Conservation (phyloP, 345 rosid species). For the Trapa bicornis region DNA sequence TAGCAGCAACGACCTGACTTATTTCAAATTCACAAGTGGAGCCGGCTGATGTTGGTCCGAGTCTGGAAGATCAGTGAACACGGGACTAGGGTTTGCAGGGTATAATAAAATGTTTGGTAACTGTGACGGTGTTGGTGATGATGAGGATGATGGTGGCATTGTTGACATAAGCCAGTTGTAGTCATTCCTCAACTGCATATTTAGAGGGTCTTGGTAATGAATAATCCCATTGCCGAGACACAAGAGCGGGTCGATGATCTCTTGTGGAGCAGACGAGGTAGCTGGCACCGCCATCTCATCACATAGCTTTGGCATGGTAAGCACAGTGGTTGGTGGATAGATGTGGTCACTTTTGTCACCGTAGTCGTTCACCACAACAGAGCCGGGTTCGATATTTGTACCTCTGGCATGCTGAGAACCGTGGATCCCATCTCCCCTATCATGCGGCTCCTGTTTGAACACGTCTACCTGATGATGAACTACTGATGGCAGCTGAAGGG, state of each 20-base stretch:
- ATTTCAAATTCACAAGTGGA: not conserved
- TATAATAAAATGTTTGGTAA: not conserved
- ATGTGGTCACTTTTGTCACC: not conserved
- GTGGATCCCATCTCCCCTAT: not conserved
- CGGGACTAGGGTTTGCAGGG: not conserved
- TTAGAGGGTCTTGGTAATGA: conserved; percentile 5
- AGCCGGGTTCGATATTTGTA: not conserved
- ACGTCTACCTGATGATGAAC: not conserved
- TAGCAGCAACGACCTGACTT: not conserved
- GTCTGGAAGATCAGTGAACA: not conserved
- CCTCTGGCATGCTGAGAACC: conserved; percentile 5
- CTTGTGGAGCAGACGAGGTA: conserved; percentile 19
- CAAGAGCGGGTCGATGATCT: conserved; percentile 12
- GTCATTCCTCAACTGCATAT: not conserved
- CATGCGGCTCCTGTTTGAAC: not conserved
- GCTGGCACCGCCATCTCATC: conserved; percentile 37
- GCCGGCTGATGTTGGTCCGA: not conserved
- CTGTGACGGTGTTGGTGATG: not conserved
- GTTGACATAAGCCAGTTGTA: not conserved
- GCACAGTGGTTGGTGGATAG: conserved; percentile 1
- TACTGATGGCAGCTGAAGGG: not conserved
- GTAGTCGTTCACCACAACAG: not conserved
- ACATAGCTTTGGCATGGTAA: conserved; percentile 38
- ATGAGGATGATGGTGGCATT: conserved; percentile 1
- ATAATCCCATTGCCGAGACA: conserved; percentile 16